phyloP scores from a whole-genome alignment of 768 basidiomycete species.

The Panellus pusillus region DNA sequence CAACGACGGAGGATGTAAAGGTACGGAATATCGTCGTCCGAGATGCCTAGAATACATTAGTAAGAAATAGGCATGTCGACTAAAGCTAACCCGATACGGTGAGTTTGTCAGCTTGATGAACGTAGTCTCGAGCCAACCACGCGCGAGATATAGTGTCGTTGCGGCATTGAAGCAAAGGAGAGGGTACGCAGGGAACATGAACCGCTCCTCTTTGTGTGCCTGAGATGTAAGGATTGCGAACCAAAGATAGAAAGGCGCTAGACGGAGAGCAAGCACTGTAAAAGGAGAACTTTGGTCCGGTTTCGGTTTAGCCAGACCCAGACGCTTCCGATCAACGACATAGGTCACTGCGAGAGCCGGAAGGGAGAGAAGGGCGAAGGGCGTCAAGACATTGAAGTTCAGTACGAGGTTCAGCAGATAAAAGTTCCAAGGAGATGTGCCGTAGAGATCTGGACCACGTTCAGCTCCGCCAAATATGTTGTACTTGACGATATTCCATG shows the following conservation, averaged over 20 bases:
- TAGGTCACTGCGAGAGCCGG: conserved; percentile 79
- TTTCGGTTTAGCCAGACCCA: conserved; percentile 53
- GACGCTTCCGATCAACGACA: conserved; percentile 71
- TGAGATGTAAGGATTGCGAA: conserved; percentile 73
- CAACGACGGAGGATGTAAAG: conserved; percentile 70
- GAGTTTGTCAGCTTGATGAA: conserved; percentile 80
- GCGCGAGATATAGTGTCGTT: conserved; percentile 77
- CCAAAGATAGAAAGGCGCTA: conserved; percentile 96
- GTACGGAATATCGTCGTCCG: conserved; percentile 71
- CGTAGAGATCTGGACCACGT: conserved; percentile 91
- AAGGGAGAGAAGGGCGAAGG: conserved; percentile 77
- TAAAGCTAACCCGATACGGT: conserved; percentile 70
- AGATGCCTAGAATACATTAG: conserved; percentile 59
- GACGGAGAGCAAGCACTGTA: conserved; percentile 68
- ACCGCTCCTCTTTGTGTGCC: conserved; percentile 97
- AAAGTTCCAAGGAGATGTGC: conserved; percentile 83
- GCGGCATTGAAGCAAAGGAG: conserved; percentile 93
- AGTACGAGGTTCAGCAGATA: conserved; percentile 88
- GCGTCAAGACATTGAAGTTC: conserved; percentile 89
- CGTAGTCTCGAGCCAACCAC: conserved; percentile 81
- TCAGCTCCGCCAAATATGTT: conserved; percentile 83
- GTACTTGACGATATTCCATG: conserved; percentile 93
- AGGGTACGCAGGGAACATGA: conserved; percentile 94
- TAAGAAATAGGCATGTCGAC: background rate
- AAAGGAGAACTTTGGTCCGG: conserved; percentile 76